Conservation (phyloP, 202 grass and related monocot species). For the Schoenoplectus tabernaemontani region DNA sequence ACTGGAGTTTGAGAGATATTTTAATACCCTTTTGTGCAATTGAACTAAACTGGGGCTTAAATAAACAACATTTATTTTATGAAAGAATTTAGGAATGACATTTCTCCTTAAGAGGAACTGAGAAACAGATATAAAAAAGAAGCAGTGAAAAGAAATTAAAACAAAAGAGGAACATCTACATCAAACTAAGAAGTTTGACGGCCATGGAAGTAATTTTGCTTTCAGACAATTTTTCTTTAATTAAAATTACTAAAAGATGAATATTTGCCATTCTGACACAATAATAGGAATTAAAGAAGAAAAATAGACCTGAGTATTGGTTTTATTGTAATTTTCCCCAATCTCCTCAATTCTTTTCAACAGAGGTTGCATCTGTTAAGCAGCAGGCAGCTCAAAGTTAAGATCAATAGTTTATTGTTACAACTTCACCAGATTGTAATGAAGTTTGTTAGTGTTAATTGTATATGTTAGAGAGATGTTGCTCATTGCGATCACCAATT, state of each 20-base stretch:
- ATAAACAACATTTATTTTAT: neutral
- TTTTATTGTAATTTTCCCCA: conserved; percentile 56
- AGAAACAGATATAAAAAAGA: neutral
- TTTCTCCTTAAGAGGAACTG: neutral
- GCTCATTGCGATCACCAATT: too few relatives aligned
- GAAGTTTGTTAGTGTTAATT: neutral
- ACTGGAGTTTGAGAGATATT: neutral
- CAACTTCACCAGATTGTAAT: neutral
- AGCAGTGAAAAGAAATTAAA: too few relatives aligned
- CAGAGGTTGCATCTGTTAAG: conserved; percentile 64
- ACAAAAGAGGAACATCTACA: neutral
- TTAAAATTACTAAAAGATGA: neutral
- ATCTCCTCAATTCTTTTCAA: conserved; percentile 68
- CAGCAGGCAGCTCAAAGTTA: neutral
- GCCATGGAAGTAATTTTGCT: neutral
- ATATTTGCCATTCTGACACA: neutral
- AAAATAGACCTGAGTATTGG: conserved; percentile 50
- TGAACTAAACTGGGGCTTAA: too few relatives aligned
- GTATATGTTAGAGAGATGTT: neutral
- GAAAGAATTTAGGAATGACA: neutral
- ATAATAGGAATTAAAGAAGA: neutral
- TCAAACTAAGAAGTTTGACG: neutral
- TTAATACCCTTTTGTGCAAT: too few relatives aligned
- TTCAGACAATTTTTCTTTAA: neutral
- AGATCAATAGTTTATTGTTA: neutral